Percentiles rank a stretch among this genome's conserved stretches.
Evolutionary conservation across 805 yeast species (phyloP).

Genomic region (Wickerhamiella galacta): DNA sequence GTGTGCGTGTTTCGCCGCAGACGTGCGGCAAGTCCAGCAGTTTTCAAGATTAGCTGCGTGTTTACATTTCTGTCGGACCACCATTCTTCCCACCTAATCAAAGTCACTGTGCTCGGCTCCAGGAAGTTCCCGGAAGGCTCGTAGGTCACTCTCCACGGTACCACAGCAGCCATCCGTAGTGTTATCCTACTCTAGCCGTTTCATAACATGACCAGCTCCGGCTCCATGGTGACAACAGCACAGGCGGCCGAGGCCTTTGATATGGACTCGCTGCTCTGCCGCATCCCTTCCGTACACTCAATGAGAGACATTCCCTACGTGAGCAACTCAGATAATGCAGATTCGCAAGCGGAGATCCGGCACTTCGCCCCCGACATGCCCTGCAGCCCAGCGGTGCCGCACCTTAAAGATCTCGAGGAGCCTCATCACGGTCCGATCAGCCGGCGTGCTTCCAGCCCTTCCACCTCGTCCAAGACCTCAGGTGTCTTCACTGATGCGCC

Average conservation of each 20-base stretch:
- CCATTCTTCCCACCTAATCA: no score
- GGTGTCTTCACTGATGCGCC: conserved; percentile 2
- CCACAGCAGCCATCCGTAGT: no score
- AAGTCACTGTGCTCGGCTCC: no score
- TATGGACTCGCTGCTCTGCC: conserved; percentile 1
- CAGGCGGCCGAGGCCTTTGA: neutral
- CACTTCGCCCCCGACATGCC: neutral
- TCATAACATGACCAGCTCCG: no score
- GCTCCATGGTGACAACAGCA: neutral
- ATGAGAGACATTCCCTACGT: conserved; percentile 16
- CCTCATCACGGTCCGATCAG: neutral
- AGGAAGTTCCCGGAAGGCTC: no score
- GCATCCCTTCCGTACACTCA: conserved; percentile 11
- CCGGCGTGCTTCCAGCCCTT: conserved; percentile 1
- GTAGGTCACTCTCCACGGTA: no score
- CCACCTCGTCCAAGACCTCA: conserved; percentile 2
- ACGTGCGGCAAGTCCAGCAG: no score
- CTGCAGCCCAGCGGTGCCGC: conserved; percentile 1
- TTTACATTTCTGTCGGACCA: no score
- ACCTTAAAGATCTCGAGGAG: neutral
- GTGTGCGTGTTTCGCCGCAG: no score
- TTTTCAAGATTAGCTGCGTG: no score
- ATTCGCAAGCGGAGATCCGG: neutral
- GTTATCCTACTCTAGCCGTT: no score
- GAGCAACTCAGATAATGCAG: neutral